These are phyloP conservation scores for Yarrowia sp. DNA, from an alignment of 805 yeast genomes.

Conservation along the genomic window DNA sequence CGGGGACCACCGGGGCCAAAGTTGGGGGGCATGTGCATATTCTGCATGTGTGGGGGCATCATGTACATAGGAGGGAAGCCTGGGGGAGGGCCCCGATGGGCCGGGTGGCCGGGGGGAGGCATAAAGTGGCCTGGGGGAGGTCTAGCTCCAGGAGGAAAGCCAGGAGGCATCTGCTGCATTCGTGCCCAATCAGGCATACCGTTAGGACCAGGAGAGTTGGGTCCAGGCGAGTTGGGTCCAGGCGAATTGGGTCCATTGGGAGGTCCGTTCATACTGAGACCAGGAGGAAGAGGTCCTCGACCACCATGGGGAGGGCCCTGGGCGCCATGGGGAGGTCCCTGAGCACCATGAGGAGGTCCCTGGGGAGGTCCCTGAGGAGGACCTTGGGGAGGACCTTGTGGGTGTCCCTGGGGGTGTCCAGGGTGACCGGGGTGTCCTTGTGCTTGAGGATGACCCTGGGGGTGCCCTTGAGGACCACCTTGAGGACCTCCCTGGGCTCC, in stretches of 20 bases:
- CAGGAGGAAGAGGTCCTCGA: not conserved
- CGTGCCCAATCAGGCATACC: constrained; percentile 26
- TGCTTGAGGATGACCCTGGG: constrained; percentile 3
- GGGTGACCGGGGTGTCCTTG: constrained; percentile 2
- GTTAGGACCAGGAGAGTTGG: constrained; percentile 24
- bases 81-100: constrained; percentile 30
- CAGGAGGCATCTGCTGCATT: constrained; percentile 32
- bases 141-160: constrained; percentile 28
- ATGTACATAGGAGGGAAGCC: constrained; percentile 38
- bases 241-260: constrained; percentile 12
- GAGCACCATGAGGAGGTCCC: constrained; percentile 2
- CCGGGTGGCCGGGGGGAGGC: constrained; percentile 30
- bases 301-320: constrained; percentile 33
- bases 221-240: constrained; percentile 14
- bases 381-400: constrained; percentile 11
- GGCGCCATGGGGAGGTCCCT: constrained; percentile 17
- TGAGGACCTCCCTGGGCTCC: constrained; percentile 6
- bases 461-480: not conserved
- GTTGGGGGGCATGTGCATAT: constrained; percentile 33
- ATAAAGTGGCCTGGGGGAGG: constrained; percentile 33
- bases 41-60: constrained; percentile 38
- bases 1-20: constrained; percentile 36
- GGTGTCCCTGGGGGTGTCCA: constrained; percentile 13
- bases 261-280: constrained; percentile 7
- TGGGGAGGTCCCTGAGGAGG: constrained; percentile 15